These are phyloP conservation scores for Mycotypha africana DNA, from an alignment of 371 early-diverging fungal genomes.

Conservation along the genomic window DNA sequence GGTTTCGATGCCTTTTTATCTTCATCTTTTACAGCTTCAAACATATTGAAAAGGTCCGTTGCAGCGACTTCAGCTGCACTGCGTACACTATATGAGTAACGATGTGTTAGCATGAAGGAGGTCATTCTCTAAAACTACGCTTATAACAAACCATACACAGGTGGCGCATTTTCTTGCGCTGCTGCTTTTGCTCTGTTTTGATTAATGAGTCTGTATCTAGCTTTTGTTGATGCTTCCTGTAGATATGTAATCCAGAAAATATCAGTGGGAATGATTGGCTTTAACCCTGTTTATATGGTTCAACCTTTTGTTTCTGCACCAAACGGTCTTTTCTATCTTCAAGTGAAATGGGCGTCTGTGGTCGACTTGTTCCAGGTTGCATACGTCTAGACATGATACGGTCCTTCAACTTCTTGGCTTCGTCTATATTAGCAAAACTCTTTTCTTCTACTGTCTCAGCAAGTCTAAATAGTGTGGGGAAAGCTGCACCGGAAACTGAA, in stretches of 20 bases:
- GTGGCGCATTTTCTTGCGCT: constrained; percentile 18
- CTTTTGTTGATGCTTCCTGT: constrained; percentile 39
- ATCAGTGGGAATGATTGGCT: neutral
- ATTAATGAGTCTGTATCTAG: constrained; percentile 56
- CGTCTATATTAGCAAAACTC: constrained; percentile 46
- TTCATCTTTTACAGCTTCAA: constrained; percentile 64
- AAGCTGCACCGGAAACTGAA: constrained; percentile 30
- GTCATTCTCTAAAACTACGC: no score
- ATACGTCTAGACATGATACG: constrained; percentile 46
- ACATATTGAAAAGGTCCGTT: constrained; percentile 55
- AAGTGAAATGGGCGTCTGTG: constrained; percentile 26
- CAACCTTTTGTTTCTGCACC: constrained; percentile 28
- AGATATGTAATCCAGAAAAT: neutral
- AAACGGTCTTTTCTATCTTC: constrained; percentile 34
- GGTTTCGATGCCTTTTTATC: no score
- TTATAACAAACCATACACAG: constrained; percentile 9
- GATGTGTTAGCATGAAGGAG: no score
- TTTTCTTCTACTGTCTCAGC: constrained; percentile 62
- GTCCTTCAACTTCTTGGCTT: constrained; percentile 52
- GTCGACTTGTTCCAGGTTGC: constrained; percentile 29
- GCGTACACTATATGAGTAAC: constrained; percentile 26
- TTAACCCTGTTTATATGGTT: neutral
- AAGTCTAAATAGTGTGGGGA: constrained; percentile 53
- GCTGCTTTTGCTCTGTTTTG: constrained; percentile 38
- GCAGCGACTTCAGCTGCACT: constrained; percentile 30